A percentile compares a stretch with the other conserved stretches of the same genome.
Conservation (phyloP, 2,329 filamentous ascomycete genomes). For the Trichoderma polysporum region DNA sequence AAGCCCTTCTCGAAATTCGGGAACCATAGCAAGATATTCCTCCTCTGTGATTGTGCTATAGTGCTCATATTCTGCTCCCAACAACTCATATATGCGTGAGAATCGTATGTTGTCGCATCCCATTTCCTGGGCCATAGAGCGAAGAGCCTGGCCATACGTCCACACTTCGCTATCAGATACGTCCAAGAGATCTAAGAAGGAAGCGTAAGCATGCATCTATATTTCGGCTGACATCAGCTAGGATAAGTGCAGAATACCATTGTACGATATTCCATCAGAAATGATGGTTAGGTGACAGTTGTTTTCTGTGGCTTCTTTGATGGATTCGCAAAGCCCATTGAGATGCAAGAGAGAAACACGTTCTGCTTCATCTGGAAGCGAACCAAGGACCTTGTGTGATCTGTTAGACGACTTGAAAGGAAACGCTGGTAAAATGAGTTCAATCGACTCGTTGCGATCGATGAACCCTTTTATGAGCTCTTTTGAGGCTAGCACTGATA, state of each 20-base stretch:
- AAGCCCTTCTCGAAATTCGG: background rate
- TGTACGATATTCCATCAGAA: constrained; percentile 33
- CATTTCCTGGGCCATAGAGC: constrained; percentile 36
- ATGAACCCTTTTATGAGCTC: background rate
- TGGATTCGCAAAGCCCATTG: constrained; percentile 40
- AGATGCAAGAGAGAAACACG: constrained; percentile 41
- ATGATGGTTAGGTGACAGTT: constrained; percentile 43
- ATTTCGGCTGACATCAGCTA: background rate
- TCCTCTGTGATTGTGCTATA: background rate
- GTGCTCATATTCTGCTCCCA: constrained; percentile 26
- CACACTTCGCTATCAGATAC: constrained; percentile 43
- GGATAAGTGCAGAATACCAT: constrained; percentile 34
- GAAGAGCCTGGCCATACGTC: constrained; percentile 39
- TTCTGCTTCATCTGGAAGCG: constrained; percentile 43
- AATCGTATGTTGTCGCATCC: constrained; percentile 36
- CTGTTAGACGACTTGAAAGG: constrained; percentile 28
- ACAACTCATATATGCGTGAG: constrained; percentile 38
- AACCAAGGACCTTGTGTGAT: constrained; percentile 35
- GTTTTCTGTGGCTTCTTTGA: constrained; percentile 39
- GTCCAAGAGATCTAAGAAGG: constrained; percentile 37
- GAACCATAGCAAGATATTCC: background rate
- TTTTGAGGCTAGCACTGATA: background rate
- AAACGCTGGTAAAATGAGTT: constrained; percentile 23
- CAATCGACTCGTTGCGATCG: constrained; percentile 1
- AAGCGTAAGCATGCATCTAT: constrained; percentile 29